Evolutionary conservation across 352 stramenopile genomes (phyloP).

Genomic region (Phytophthora chlamydospora): DNA sequence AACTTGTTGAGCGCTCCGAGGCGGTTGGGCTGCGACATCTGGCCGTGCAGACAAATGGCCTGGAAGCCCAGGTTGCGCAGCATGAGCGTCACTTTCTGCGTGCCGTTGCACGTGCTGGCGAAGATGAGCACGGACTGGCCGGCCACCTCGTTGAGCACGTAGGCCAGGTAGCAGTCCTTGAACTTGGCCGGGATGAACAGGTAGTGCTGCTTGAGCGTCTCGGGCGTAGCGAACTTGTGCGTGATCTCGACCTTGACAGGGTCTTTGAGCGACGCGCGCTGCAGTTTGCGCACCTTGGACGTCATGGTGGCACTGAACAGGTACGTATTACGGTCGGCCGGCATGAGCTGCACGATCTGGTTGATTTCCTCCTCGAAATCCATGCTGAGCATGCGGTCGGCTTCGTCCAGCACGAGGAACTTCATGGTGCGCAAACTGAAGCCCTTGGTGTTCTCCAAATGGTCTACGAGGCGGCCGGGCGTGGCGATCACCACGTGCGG

Average conservation of each 20-base stretch:
- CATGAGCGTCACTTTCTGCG: constrained; percentile 96
- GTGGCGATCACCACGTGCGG: constrained; percentile 96
- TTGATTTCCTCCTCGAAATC: constrained; percentile 99
- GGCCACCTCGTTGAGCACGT: constrained; percentile 97
- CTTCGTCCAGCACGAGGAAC: constrained; percentile 95
- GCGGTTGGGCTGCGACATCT: constrained; percentile 98
- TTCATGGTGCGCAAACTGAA: constrained; percentile 93
- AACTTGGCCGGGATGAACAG: constrained; percentile 99
- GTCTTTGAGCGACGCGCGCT: constrained; percentile 96
- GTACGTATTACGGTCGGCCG: constrained; percentile 94
- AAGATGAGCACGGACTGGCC: constrained; percentile 99
- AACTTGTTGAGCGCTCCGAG: constrained; percentile 98
- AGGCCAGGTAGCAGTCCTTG: constrained; percentile 99
- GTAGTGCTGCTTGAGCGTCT: constrained; percentile 98
- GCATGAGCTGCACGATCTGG: constrained; percentile 97
- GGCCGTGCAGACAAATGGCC: constrained; percentile 97
- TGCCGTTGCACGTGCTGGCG: constrained; percentile 97
- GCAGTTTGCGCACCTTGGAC: constrained; percentile 98
- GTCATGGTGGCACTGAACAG: constrained; percentile 99
- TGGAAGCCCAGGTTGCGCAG: constrained; percentile 98
- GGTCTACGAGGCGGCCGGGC: constrained; percentile 93
- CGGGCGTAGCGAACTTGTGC: constrained; percentile 97
- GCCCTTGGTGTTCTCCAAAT: constrained; percentile 97
- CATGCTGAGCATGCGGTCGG: constrained; percentile 96
- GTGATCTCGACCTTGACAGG: constrained; percentile 98